Base-by-base conservation (phyloP, 352 stramenopile species). In the Plasmopara viticola region DNA sequence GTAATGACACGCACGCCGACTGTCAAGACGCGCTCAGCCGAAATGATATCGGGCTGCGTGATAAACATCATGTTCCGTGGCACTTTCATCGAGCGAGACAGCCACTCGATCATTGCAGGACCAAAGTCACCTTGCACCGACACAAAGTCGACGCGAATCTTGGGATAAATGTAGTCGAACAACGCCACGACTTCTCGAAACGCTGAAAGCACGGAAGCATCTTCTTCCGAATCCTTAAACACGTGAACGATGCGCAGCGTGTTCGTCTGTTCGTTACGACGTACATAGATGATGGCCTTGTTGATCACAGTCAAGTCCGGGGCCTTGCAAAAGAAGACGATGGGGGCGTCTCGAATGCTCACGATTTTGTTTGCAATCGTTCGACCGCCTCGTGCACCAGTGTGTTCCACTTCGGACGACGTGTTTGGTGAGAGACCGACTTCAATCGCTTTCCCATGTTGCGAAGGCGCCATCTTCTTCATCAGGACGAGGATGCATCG, bases 21-120 rank as follows among this genome's bases (percentile, higher is more conserved):
- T 2, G 74, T 70, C 14, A 72, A 74, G 2, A 96, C 74, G 18
- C 84, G 84, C 58, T 94, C 77, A 6, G 54, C 60, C 13, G 52
- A 70, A 9, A 51, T 20, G 9, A 78, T 66, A 52, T 87, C 77
- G 0, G 84, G 84, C 56, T 89, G 87, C n/a, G 64, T 76, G 60
- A 96, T 95, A 64, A 96, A 96, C 79, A 96, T 94, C 67, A 89
- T 84, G 58, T 93, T 94, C 38, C 69, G 77, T 2, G 74, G 74
- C 8, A 95, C 74, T 6, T 67, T 63, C 44, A 95, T 69, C 39
- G 79, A 67, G 31, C 70, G 51, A 2, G 58, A 72, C 25, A 95
- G 44, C 74, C 83, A 95, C 52, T 92, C 70, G 13, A 96, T 76
- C 35, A 84, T 70, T 14, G 67, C 66, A 0, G 84, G 72, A 28